These are phyloP conservation scores for Ustilago loliicola DNA, from an alignment of 1,284 basidiomycete genomes.

Conservation along the genomic window DNA sequence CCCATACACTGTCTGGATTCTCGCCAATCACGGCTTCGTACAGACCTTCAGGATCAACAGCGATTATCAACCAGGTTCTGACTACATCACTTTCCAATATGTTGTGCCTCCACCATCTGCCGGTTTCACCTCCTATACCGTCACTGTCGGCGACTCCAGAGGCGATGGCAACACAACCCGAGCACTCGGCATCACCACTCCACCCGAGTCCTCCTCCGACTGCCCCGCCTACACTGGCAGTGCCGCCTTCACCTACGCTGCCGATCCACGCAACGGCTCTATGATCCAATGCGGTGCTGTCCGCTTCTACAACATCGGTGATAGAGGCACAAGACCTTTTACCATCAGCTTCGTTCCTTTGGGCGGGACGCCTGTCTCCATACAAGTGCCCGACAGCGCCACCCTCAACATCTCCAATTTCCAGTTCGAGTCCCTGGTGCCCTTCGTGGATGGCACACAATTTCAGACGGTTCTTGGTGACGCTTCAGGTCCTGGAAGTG, in stretches of 20 bases:
- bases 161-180: constrained; percentile 56
- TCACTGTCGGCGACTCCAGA: constrained; percentile 45
- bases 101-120: constrained; percentile 39
- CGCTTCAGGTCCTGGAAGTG: constrained; percentile 46
- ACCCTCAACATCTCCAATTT: constrained; percentile 52
- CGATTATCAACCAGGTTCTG: constrained; percentile 47
- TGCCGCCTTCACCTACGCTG: constrained; percentile 45
- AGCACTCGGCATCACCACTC: constrained; percentile 34
- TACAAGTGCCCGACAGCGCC: constrained; percentile 37
- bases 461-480: constrained; percentile 55
- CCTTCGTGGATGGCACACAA: constrained; percentile 51
- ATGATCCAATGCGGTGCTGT: constrained; percentile 55
- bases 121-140: constrained; percentile 42
- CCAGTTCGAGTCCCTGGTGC: constrained; percentile 33
- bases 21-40: constrained; percentile 43
- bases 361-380: constrained; percentile 37
- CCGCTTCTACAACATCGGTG: constrained; percentile 53
- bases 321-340: constrained; percentile 53
- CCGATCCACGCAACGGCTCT: constrained; percentile 38
- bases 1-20: constrained; percentile 58
- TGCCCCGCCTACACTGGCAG: constrained; percentile 49
- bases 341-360: constrained; percentile 56
- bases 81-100: constrained; percentile 56
- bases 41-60: constrained; percentile 48
- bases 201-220: constrained; percentile 15